Evolutionary conservation across 2,329 filamentous ascomycete genomes (phyloP).

Genomic region (Sporothrix mexicana): DNA sequence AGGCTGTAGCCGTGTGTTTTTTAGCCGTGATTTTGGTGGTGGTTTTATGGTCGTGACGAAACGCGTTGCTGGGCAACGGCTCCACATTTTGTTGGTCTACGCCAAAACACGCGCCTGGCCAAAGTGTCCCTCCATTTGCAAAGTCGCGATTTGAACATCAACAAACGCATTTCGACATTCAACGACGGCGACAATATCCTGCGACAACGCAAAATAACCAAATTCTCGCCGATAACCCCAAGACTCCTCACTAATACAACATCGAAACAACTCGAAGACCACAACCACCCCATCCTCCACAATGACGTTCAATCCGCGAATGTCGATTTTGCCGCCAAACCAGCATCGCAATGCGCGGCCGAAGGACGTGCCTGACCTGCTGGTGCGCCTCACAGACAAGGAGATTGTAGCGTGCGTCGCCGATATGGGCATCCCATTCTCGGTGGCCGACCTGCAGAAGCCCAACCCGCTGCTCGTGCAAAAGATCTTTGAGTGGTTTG

Average conservation of each 20-base stretch:
- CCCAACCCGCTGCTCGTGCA: slow-evolving; percentile 94
- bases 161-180: not conserved
- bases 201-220: not conserved
- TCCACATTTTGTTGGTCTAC: slow-evolving; percentile 32
- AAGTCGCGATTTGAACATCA: slow-evolving; percentile 22
- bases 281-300: slow-evolving; percentile 34
- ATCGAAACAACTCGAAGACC: not conserved
- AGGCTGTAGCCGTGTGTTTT: not conserved
- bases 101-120: slow-evolving; percentile 29
- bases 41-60: not conserved
- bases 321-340: slow-evolving; percentile 64
- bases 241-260: not conserved
- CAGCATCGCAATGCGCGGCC: slow-evolving; percentile 59
- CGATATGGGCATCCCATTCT: slow-evolving; percentile 92
- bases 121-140: not conserved
- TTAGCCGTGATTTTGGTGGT: not conserved
- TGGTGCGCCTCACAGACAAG: slow-evolving; percentile 66
- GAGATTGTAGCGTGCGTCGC: slow-evolving; percentile 98
- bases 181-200: not conserved
- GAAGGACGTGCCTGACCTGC: slow-evolving; percentile 64
- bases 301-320: slow-evolving; percentile 65
- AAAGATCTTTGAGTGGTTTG: slow-evolving; percentile 98
- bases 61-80: slow-evolving; percentile 37
- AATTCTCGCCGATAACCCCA: not conserved
- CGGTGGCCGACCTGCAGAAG: slow-evolving; percentile 84